Percentiles rank a stretch among this genome's conserved stretches.
Evolutionary conservation across 805 yeast genomes (phyloP).

Genomic region (Candida schatavii): DNA sequence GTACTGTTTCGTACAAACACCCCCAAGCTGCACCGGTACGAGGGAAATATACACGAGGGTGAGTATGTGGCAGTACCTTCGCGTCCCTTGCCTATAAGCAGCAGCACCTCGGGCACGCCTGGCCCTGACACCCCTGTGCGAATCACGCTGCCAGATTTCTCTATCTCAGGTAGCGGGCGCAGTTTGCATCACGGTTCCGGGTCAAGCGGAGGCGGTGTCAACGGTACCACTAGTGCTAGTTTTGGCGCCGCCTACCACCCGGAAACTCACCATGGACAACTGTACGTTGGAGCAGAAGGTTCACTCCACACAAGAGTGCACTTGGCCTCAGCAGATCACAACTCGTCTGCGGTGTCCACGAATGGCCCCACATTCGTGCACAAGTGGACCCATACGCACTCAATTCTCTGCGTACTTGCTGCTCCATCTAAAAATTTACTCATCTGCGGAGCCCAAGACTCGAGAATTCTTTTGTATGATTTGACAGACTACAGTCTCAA

Average conservation of each 20-base stretch:
- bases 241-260: background rate
- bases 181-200: too few species aligned
- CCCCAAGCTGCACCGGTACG: conserved; percentile 1
- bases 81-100: conserved; percentile 28
- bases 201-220: background rate
- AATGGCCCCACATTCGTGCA: conserved; percentile 48
- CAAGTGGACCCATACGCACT: conserved; percentile 70
- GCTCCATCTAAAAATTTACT: conserved; percentile 57
- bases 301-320: background rate
- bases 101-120: conserved; percentile 19
- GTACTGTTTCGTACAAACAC: background rate
- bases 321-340: background rate
- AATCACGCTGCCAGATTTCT: conserved; percentile 5
- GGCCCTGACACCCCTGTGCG: conserved; percentile 13
- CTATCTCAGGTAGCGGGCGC: too few species aligned
- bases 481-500: conserved; percentile 58
- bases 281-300: background rate
- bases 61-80: conserved; percentile 27
- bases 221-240: background rate
- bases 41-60: conserved; percentile 32
- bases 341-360: background rate
- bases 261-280: background rate
- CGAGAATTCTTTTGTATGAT: conserved; percentile 71
- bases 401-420: conserved; percentile 69
- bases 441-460: conserved; percentile 90